Conservation (phyloP, 75 land plant species). For the Cunninghamia lanceolata region DNA sequence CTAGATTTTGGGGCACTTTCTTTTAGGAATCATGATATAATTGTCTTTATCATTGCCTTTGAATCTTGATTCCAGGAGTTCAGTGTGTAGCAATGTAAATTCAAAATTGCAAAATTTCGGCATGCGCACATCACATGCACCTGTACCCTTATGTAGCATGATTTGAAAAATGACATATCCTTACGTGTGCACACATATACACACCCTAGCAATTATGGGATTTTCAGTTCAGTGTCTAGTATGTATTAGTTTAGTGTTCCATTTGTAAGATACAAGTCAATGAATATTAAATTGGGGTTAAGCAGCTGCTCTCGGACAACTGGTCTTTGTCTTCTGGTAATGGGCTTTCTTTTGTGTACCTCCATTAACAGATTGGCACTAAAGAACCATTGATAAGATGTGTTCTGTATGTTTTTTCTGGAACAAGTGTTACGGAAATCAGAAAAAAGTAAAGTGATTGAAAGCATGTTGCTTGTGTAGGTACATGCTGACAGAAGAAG, state of each 20-base stretch:
- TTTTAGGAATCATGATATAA: neutral
- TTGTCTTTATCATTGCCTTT: neutral
- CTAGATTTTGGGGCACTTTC: neutral
- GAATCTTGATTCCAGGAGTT: neutral
- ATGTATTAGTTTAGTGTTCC: neutral
- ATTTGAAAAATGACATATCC: neutral
- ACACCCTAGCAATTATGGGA: neutral
- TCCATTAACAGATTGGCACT: neutral
- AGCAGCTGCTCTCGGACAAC: neutral
- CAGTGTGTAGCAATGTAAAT: neutral
- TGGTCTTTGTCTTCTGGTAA: neutral
- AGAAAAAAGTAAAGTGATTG: neutral
- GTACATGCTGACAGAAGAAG: conserved; percentile 92
- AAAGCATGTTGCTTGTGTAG: conserved; percentile 25
- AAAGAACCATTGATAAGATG: neutral
- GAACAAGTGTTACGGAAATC: neutral
- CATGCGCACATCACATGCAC: neutral
- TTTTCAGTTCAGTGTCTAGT: neutral
- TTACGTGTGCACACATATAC: neutral
- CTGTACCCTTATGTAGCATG: neutral
- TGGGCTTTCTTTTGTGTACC: neutral
- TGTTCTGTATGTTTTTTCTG: neutral
- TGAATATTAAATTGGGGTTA: neutral
- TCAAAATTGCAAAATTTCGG: neutral
- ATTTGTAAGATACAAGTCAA: neutral